Evolutionary conservation across 148 eudicot species (phyloP).

Genomic region (Arctostaphylos glauca): DNA sequence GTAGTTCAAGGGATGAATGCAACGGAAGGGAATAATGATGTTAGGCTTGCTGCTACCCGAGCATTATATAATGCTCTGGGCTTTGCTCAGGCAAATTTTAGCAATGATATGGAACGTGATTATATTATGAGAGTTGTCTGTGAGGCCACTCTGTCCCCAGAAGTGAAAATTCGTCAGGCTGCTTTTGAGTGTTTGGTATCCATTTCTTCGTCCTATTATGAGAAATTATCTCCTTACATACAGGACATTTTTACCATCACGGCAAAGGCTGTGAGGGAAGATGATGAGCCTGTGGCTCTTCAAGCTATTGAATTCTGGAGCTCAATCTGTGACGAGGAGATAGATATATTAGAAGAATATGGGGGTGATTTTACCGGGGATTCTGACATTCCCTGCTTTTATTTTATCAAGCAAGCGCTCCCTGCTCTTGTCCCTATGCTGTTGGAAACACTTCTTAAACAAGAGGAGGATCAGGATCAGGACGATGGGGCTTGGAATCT

Average conservation of each 20-base stretch:
- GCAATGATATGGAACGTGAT: slow-evolving; percentile 90
- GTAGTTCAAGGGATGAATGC: slow-evolving; percentile 88
- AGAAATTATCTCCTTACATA: slow-evolving; percentile 82
- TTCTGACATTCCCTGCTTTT: slow-evolving; percentile 86
- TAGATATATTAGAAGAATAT: slow-evolving; percentile 84
- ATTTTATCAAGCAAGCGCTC: slow-evolving; percentile 89
- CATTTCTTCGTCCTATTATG: slow-evolving; percentile 82
- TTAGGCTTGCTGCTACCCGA: slow-evolving; percentile 89
- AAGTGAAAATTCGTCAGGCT: slow-evolving; percentile 86
- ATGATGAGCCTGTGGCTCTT: slow-evolving; percentile 89
- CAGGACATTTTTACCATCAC: slow-evolving; percentile 88
- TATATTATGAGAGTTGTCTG: slow-evolving; percentile 93
- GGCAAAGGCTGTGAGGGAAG: slow-evolving; percentile 89
- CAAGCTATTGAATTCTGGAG: slow-evolving; percentile 98
- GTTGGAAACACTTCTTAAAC: slow-evolving; percentile 88
- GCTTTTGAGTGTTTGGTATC: slow-evolving; percentile 96
- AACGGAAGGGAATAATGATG: slow-evolving; percentile 58
- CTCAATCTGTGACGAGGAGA: slow-evolving; percentile 91
- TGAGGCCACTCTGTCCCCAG: slow-evolving; percentile 79
- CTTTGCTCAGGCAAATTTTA: slow-evolving; percentile 91
- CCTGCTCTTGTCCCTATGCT: slow-evolving; percentile 90
- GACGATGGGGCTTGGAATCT: slow-evolving; percentile 98
- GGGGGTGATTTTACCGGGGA: slow-evolving; percentile 82
- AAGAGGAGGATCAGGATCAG: slow-evolving; percentile 96
- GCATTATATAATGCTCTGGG: slow-evolving; percentile 86